Conservation (phyloP, 2,329 filamentous ascomycete genomes). For the Emergomyces pasteurianus region DNA sequence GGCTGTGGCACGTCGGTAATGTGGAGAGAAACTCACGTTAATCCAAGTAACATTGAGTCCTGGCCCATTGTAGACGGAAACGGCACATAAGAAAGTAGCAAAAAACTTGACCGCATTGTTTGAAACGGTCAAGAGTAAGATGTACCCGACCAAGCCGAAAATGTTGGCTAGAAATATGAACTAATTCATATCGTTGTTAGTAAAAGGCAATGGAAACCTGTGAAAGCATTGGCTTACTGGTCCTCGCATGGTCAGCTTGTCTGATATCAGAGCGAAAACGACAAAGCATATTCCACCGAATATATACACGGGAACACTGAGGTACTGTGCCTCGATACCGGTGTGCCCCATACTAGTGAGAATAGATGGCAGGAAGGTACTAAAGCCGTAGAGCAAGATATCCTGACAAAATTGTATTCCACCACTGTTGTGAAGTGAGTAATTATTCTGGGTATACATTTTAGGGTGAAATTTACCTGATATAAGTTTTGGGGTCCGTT, state of each 20-base stretch:
- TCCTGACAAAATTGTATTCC: constrained; percentile 42
- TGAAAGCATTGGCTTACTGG: constrained; percentile 11
- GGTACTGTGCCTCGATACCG: constrained; percentile 40
- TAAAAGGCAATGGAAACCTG: neutral
- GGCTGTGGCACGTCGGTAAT: constrained; percentile 38
- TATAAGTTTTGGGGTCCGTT: constrained; percentile 40
- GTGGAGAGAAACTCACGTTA: constrained; percentile 37
- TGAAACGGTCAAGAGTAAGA: constrained; percentile 38
- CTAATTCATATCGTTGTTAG: constrained; percentile 12
- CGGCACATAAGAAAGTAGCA: constrained; percentile 37
- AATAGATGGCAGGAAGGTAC: constrained; percentile 47
- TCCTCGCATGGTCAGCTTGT: constrained; percentile 26
- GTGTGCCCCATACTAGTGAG: constrained; percentile 41
- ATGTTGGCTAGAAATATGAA: constrained; percentile 28
- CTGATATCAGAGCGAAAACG: constrained; percentile 35
- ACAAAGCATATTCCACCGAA: constrained; percentile 39
- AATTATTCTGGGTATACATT: neutral
- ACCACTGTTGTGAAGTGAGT: constrained; percentile 16
- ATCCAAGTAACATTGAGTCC: constrained; percentile 39
- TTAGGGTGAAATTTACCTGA: constrained; percentile 20
- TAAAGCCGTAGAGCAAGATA: constrained; percentile 45
- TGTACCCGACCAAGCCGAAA: constrained; percentile 39
- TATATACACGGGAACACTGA: constrained; percentile 47
- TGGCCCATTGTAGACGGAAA: constrained; percentile 37
- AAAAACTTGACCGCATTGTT: constrained; percentile 41